Percentiles rank a stretch among this genome's conserved stretches.
phyloP scores from a whole-genome alignment of 2,329 filamentous ascomycete genomes.

The Exophiala spinifera region DNA sequence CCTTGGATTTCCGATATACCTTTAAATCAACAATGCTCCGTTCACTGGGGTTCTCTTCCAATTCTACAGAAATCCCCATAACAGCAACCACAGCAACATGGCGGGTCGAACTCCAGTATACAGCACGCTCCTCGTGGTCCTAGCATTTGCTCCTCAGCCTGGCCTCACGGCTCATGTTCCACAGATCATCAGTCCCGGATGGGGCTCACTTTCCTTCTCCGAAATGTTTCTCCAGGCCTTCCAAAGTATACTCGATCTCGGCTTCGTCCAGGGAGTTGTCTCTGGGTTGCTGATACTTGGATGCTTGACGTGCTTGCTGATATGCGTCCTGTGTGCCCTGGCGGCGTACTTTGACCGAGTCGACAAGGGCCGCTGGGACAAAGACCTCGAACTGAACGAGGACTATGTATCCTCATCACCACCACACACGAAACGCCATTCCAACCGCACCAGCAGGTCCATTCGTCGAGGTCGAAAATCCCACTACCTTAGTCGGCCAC shows the following conservation, averaged over 20 bases:
- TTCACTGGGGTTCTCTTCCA: not conserved
- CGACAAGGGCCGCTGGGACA: constrained; percentile 10
- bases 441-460: not conserved
- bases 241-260: constrained; percentile 15
- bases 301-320: constrained; percentile 15
- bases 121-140: not conserved
- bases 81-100: not conserved
- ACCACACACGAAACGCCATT: not conserved
- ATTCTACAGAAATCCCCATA: not conserved
- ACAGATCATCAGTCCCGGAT: constrained; percentile 8
- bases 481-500: not conserved
- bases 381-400: not conserved
- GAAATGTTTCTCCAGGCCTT: constrained; percentile 16
- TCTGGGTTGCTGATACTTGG: constrained; percentile 12
- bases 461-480: constrained; percentile 4
- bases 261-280: constrained; percentile 17
- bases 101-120: not conserved
- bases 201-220: constrained; percentile 16
- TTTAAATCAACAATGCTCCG: not conserved
- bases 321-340: constrained; percentile 10
- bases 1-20: not conserved
- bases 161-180: constrained; percentile 11
- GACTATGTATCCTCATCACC: not conserved
- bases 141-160: not conserved
- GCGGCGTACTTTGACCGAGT: constrained; percentile 9